Conservation (phyloP, 2,329 filamentous ascomycete species). For the Leptographium radiaticola region DNA sequence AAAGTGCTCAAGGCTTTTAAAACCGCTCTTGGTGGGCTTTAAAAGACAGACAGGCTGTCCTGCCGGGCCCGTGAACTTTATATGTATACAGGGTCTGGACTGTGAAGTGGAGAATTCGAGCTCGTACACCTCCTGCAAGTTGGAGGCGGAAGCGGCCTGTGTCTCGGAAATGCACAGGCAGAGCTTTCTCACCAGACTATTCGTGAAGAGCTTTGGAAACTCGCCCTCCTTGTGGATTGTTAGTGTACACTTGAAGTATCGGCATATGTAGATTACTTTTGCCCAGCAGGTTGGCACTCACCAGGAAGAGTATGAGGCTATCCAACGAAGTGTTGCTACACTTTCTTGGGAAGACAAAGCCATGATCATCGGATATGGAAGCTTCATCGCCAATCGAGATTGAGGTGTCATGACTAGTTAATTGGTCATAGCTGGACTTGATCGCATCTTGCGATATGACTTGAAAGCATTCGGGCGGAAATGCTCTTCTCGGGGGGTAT, state of each 20-base stretch:
- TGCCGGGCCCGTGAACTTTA: background rate
- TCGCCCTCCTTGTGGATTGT: background rate
- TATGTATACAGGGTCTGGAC: background rate
- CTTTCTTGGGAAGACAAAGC: too few relatives aligned
- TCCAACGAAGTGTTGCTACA: background rate
- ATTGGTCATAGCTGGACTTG: background rate
- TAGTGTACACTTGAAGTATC: background rate
- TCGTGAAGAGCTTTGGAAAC: background rate
- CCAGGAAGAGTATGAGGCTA: background rate
- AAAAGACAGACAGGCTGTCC: background rate
- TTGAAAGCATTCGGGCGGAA: conserved; percentile 3
- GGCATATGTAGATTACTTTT: background rate
- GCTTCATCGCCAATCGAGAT: background rate
- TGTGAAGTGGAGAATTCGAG: background rate
- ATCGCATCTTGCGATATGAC: background rate
- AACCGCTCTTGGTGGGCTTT: background rate
- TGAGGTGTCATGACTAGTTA: background rate
- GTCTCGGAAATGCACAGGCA: conserved; percentile 2
- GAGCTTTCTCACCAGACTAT: background rate
- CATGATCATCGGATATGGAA: background rate
- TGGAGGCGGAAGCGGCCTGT: background rate
- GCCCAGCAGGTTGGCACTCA: too few relatives aligned
- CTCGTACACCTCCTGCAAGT: conserved; percentile 1
- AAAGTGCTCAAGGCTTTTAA: background rate
- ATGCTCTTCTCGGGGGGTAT: background rate